phyloP scores from a whole-genome alignment of 305 asterid genomes.

The Caryopteris hybrid region DNA sequence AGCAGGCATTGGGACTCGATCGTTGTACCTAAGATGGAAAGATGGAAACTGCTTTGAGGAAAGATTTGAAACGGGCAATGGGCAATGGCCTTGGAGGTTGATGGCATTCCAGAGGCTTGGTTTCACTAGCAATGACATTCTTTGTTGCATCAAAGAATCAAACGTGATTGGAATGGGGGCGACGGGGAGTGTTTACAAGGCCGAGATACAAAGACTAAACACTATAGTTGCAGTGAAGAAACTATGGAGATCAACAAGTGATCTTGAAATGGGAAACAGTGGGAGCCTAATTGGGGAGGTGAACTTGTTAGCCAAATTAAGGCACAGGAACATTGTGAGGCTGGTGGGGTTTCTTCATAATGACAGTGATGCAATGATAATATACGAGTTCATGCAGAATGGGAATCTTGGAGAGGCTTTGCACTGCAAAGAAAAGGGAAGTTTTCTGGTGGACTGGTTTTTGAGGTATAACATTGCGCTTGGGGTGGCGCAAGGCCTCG shows the following conservation, averaged over 20 bases:
- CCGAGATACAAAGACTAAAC: constrained; percentile 53
- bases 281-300: constrained; percentile 77
- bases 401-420: constrained; percentile 83
- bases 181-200: constrained; percentile 74
- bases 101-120: constrained; percentile 84
- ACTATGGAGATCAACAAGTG: constrained; percentile 63
- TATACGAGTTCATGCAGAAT: constrained; percentile 74
- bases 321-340: constrained; percentile 79
- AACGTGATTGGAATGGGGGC: constrained; percentile 87
- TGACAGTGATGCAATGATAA: constrained; percentile 70
- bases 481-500: constrained; percentile 89
- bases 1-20: constrained; percentile 40
- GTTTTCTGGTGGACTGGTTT: constrained; percentile 78
- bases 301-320: constrained; percentile 56
- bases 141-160: constrained; percentile 66
- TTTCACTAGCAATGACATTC: constrained; percentile 58
- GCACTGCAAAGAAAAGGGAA: constrained; percentile 47
- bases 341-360: constrained; percentile 75
- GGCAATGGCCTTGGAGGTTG: constrained; percentile 86
- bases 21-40: constrained; percentile 49
- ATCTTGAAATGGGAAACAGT: constrained; percentile 60
- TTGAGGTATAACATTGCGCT: constrained; percentile 71
- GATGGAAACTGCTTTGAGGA: constrained; percentile 62
- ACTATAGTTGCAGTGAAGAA: constrained; percentile 74
- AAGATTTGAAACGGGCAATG: constrained; percentile 45